Percentiles rank a stretch among this genome's conserved stretches.
Evolutionary conservation across 2,329 filamentous ascomycete species (phyloP).

Genomic region (Cladophialophora yegresii): DNA sequence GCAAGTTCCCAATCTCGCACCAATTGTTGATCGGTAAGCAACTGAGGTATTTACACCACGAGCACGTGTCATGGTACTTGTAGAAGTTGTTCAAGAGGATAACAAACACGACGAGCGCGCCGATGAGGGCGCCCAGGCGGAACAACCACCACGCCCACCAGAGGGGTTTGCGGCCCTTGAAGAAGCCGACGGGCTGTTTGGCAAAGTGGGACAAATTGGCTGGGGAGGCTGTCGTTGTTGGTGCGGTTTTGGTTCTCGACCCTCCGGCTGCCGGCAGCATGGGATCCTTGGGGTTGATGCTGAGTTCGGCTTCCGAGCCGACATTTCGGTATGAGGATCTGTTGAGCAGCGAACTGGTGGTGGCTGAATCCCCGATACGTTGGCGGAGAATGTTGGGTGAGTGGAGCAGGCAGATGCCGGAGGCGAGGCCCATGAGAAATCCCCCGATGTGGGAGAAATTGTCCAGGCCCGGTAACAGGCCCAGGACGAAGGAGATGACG

Average conservation of each 20-base stretch:
- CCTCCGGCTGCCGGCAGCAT: slow-evolving; percentile 10
- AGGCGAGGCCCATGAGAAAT: slow-evolving; percentile 84
- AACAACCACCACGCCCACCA: slow-evolving; percentile 99
- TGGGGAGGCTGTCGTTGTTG: slow-evolving; percentile 55
- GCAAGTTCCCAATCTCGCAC: slow-evolving; percentile 45
- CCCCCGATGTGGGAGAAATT: slow-evolving; percentile 98
- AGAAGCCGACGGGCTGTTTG: slow-evolving; percentile 67
- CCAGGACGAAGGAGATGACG: slow-evolving; percentile 85
- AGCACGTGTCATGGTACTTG: slow-evolving; percentile 70
- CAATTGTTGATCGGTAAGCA: slow-evolving; percentile 65
- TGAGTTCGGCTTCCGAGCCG: slow-evolving; percentile 30
- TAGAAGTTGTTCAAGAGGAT: slow-evolving; percentile 91
- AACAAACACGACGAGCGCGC: slow-evolving; percentile 82
- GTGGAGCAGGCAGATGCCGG: slow-evolving; percentile 84
- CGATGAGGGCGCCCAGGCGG: slow-evolving; percentile 72
- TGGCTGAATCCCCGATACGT: slow-evolving; percentile 63
- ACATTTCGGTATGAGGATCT: slow-evolving; percentile 29
- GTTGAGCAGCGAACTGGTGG: background rate
- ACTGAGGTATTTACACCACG: slow-evolving; percentile 93
- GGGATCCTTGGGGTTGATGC: slow-evolving; percentile 22
- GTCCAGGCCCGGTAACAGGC: slow-evolving; percentile 86
- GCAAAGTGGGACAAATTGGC: slow-evolving; percentile 51
- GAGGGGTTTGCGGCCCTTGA: slow-evolving; percentile 84
- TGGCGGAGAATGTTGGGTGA: slow-evolving; percentile 79
- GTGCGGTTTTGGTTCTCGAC: slow-evolving; percentile 4